Evolutionary conservation across 495 filamentous ascomycete genomes (phyloP).

Genomic region (Pseudevernia furfuracea): DNA sequence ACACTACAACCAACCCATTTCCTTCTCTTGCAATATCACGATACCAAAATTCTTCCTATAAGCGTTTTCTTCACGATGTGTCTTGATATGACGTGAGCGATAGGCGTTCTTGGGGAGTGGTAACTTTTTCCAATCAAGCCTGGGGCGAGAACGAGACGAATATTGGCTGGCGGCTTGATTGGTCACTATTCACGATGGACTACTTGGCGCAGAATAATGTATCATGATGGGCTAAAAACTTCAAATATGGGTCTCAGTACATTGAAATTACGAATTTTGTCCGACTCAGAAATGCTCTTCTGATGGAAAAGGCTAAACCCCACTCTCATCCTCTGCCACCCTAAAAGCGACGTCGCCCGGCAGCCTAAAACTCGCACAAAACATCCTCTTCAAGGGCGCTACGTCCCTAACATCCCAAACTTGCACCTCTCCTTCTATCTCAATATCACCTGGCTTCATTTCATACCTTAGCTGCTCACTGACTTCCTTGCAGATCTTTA

Average conservation of each 20-base stretch:
- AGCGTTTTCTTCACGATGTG: slow-evolving; percentile 10
- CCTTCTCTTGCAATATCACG: background rate
- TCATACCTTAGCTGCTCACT: slow-evolving; percentile 51
- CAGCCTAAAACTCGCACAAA: slow-evolving; percentile 84
- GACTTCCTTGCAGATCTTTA: slow-evolving; percentile 63
- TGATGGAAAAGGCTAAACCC: background rate
- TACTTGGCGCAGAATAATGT: slow-evolving; percentile 5
- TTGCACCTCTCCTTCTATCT: slow-evolving; percentile 48
- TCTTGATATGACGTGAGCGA: slow-evolving; percentile 16
- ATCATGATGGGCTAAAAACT: slow-evolving; percentile 15
- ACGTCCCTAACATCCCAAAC: slow-evolving; percentile 80
- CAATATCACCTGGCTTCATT: slow-evolving; percentile 52
- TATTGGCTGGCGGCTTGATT: background rate
- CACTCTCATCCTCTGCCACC: background rate
- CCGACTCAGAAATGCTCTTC: background rate
- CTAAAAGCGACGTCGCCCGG: slow-evolving; percentile 74
- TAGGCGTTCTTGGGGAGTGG: slow-evolving; percentile 9
- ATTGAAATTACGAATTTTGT: background rate
- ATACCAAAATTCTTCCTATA: background rate
- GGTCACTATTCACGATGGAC: background rate
- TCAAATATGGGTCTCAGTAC: background rate
- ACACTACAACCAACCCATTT: slow-evolving; percentile 1
- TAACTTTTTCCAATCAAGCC: background rate
- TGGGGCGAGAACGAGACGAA: background rate
- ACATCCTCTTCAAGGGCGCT: slow-evolving; percentile 91